A percentile compares a stretch with the other conserved stretches of the same genome.
These are phyloP conservation scores for Cymbidium sinense DNA, from an alignment of 106 monocot genomes.

Conservation along the genomic window DNA sequence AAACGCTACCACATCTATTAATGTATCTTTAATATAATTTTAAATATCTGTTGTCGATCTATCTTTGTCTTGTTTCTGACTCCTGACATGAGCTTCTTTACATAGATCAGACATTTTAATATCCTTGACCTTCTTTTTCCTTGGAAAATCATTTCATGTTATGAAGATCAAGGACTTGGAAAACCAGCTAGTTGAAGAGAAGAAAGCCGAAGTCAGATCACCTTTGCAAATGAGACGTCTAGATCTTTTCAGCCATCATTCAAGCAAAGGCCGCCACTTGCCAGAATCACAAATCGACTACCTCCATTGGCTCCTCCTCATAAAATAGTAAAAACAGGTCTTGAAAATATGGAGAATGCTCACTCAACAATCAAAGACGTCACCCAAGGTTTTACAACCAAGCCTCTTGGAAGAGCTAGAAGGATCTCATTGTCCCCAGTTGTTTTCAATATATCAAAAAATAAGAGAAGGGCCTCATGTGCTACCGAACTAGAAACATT, in stretches of 20 bases:
- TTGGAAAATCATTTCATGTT: neutral
- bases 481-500: constrained; percentile 25
- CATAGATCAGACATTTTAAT: neutral
- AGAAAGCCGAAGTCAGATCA: constrained; percentile 18
- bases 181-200: constrained; percentile 53
- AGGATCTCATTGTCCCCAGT: constrained; percentile 45
- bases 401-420: constrained; percentile 23
- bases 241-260: constrained; percentile 52
- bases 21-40: too few species aligned
- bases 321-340: neutral
- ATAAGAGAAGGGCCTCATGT: constrained; percentile 55
- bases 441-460: constrained; percentile 27
- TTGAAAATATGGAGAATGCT: constrained; percentile 56
- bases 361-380: neutral
- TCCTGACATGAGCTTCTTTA: too few species aligned
- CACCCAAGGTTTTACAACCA: constrained; percentile 1
- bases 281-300: constrained; percentile 38
- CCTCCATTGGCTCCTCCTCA: constrained; percentile 23
- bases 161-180: constrained; percentile 68
- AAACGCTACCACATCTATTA: too few species aligned
- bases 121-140: too few species aligned
- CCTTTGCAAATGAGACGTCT: constrained; percentile 12
- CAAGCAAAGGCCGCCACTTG: constrained; percentile 39
- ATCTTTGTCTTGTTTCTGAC: too few species aligned
- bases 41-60: too few species aligned